Evolutionary conservation across 2,329 filamentous ascomycete genomes (phyloP).

Genomic region (Penicillium sp.): DNA sequence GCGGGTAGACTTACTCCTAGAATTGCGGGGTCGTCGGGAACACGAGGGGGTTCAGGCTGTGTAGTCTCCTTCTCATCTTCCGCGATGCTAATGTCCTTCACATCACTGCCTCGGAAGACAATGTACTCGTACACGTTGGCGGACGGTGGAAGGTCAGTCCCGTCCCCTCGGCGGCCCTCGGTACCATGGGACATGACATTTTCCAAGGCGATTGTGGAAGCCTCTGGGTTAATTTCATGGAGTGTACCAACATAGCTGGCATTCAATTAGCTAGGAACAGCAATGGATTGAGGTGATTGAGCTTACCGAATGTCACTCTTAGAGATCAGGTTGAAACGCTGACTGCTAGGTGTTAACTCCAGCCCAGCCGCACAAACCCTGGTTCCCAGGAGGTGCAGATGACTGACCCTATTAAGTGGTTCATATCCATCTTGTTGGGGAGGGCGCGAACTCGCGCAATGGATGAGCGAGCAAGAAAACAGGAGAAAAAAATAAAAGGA

Average conservation of each 20-base stretch:
- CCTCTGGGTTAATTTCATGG: constrained; percentile 97
- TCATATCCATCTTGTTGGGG: constrained; percentile 47
- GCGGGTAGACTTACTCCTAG: constrained; percentile 79
- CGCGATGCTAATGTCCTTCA: constrained; percentile 95
- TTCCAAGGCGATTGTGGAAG: constrained; percentile 93
- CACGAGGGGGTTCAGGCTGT: constrained; percentile 71
- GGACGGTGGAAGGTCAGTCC: constrained; percentile 76
- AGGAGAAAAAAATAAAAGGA: constrained; percentile 15
- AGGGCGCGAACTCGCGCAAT: constrained; percentile 32
- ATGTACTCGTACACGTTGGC: constrained; percentile 97
- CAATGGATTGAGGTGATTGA: constrained; percentile 10
- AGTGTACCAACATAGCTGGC: constrained; percentile 88
- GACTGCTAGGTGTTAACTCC: constrained; percentile 56
- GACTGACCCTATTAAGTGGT: constrained; percentile 51
- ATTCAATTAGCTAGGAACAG: constrained; percentile 35
- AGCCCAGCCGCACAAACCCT: constrained; percentile 36
- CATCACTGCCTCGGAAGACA: constrained; percentile 95
- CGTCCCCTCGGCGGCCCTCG: constrained; percentile 78
- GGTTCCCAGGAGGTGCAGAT: constrained; percentile 29
- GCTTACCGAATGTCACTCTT: constrained; percentile 94
- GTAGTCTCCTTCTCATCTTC: constrained; percentile 71
- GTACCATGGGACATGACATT: constrained; percentile 94
- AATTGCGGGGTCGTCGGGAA: constrained; percentile 94
- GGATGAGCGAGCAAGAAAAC: constrained; percentile 25
- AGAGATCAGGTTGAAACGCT: constrained; percentile 93